These are phyloP conservation scores for Combretum micranthum DNA, from an alignment of 345 rosid species.

Conservation along the genomic window DNA sequence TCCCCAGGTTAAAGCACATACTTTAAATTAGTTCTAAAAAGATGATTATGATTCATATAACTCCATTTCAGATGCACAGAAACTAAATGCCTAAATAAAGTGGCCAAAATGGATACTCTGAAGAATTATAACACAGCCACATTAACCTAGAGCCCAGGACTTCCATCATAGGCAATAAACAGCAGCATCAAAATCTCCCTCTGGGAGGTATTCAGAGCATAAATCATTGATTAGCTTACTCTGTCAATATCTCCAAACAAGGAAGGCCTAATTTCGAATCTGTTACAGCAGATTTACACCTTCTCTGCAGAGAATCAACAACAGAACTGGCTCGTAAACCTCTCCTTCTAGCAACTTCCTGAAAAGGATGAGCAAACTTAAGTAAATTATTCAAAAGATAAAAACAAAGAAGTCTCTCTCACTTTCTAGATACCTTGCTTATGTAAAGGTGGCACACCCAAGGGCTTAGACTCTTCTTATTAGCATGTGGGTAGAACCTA, in stretches of 20 bases:
- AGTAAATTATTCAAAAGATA: slow-evolving; percentile 3
- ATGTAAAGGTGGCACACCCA: slow-evolving; percentile 92
- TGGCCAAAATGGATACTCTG: no score
- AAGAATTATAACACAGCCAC: no score
- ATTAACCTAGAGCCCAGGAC: no score
- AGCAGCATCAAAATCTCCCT: neutral
- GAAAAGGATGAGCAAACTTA: slow-evolving; percentile 16
- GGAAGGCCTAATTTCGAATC: slow-evolving; percentile 30
- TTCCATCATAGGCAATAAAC: neutral
- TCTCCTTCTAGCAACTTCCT: slow-evolving; percentile 60
- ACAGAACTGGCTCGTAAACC: slow-evolving; percentile 36
- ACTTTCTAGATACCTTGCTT: slow-evolving; percentile 41
- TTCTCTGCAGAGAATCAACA: slow-evolving; percentile 38
- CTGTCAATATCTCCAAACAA: slow-evolving; percentile 35
- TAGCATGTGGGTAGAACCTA: slow-evolving; percentile 49
- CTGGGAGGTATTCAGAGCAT: neutral
- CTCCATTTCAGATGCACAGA: no score
- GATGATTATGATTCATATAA: no score
- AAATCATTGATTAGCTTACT: slow-evolving; percentile 40
- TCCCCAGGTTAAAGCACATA: no score
- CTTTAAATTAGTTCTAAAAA: no score
- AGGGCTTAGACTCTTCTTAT: slow-evolving; percentile 34
- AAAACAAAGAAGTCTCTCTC: neutral
- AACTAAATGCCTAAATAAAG: no score
- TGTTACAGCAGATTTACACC: slow-evolving; percentile 22